phyloP scores from a whole-genome alignment of 2,329 filamentous ascomycete species.

The Fusarium sp. region DNA sequence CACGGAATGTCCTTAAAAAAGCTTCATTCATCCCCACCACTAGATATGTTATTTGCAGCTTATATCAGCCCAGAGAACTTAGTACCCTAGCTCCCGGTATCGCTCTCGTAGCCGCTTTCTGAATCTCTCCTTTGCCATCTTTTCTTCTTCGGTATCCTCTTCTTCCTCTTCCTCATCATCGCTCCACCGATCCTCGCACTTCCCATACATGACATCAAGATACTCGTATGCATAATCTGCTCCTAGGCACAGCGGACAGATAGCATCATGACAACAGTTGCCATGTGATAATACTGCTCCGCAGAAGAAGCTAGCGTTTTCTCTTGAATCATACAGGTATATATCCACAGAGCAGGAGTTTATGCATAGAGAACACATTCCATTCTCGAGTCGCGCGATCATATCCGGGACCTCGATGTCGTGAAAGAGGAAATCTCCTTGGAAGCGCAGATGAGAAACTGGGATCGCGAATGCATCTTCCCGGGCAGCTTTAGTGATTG shows the following conservation, averaged over 20 bases:
- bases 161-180: background rate
- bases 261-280: background rate
- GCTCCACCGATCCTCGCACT: too few relatives aligned
- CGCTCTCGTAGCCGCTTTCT: background rate
- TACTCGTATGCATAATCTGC: background rate
- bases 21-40: background rate
- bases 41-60: background rate
- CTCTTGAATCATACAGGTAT: background rate
- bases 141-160: background rate
- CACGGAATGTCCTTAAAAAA: too few relatives aligned
- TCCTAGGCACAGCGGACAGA: background rate
- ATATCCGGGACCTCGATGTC: background rate
- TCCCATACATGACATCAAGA: background rate
- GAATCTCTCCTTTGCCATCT: background rate
- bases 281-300: background rate
- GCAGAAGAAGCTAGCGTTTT: background rate
- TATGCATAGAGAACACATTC: background rate
- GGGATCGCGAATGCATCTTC: background rate
- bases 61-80: background rate
- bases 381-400: background rate
- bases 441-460: background rate
- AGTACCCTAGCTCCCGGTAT: background rate
- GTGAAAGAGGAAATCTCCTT: background rate
- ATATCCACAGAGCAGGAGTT: accelerated
- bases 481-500: background rate